A percentile compares a stretch with the other conserved stretches of the same genome.
These are phyloP conservation scores for Sphaerosporella brunnea DNA, from an alignment of 495 filamentous ascomycete species.

Conservation along the genomic window DNA sequence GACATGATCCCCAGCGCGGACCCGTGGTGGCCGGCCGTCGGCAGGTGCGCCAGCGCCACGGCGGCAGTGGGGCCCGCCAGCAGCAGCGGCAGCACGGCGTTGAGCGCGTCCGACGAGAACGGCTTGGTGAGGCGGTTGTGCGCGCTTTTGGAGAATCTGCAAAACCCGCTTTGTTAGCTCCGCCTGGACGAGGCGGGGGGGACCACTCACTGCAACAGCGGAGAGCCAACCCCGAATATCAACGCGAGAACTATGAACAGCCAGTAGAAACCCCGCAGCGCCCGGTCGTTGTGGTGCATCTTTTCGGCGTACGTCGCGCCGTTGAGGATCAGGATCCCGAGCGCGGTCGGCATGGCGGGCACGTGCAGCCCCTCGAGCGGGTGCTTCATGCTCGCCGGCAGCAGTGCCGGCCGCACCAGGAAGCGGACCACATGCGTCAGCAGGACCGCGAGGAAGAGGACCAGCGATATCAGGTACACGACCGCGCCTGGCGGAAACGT, in stretches of 20 bases:
- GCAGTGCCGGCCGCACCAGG: conserved; percentile 12
- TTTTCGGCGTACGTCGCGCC: conserved; percentile 22
- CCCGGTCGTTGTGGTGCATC: conserved; percentile 12
- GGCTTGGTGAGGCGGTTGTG: not conserved
- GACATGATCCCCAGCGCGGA: conserved; percentile 18
- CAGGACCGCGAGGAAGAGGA: conserved; percentile 17
- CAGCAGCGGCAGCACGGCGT: conserved; percentile 13
- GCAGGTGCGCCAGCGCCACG: conserved; percentile 12
- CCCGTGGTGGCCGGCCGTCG: conserved; percentile 2
- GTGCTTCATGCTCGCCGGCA: conserved; percentile 13
- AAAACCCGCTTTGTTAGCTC: too few relatives aligned
- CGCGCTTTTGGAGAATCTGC: conserved; percentile 12
- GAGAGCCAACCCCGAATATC: conserved; percentile 17
- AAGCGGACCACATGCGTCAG: conserved; percentile 19
- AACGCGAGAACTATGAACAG: conserved; percentile 16
- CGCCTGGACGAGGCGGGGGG: too few relatives aligned
- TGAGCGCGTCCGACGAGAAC: not conserved
- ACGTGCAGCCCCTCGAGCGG: conserved; percentile 19
- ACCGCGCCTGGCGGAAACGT: conserved; percentile 11
- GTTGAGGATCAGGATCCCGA: conserved; percentile 20
- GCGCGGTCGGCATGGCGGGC: conserved; percentile 17
- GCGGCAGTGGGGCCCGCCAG: conserved; percentile 21
- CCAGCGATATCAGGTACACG: conserved; percentile 17
- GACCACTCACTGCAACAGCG: conserved; percentile 14
- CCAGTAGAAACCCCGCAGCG: conserved; percentile 19